Base-by-base conservation (phyloP, 306 rosid species). In the Heteromeles arbutifolia region DNA sequence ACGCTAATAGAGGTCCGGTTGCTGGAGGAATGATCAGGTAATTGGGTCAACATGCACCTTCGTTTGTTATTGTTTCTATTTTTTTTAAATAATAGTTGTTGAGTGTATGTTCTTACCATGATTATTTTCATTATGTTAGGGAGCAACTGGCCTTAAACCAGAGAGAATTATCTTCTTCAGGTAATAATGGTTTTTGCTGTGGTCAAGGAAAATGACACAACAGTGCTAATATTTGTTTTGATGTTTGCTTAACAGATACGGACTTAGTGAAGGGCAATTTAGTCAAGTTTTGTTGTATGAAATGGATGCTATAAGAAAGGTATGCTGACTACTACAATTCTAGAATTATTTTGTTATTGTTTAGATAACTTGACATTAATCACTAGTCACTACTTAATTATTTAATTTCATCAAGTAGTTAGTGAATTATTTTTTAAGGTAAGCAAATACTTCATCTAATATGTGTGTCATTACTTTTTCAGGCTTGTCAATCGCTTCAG, bases 221-320 rank as follows among this genome's bases (percentile, higher is more conserved):
- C 22, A 52, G 1, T 59, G 39, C 32, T 72, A 10, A 7, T 73
- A 59, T 19, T 10, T 43, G 4, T 15, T 26, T 80, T 50, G 10
- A 26, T 76, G 65, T 65, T 24, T 21, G 21, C 22, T 65, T 63
- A 24, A 75, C 77, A 95, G 97, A 56, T 91, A 92, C 79, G 97
- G 98, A 1, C 96, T 95, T 0, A 85, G 98, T 61, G 98, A 90
- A 34, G 92, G 98, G 0, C 98, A 95, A 34, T 92, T 89, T 3
- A 85, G 77, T 41, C 93, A 95, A 74, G 97, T 95, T 67, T 37
- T 90, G 67, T 90, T 95, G 2, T 65, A 87, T 57, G 97, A 95
- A 77, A 67, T 95, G 83, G 91, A 88, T 22, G 97, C 98, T 0
- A 90, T 95, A 32, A 68, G 98, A 37, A 84, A 79, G 97, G 98